Conservation (phyloP, 257 asterid genomes). For the Ilex asprella region DNA sequence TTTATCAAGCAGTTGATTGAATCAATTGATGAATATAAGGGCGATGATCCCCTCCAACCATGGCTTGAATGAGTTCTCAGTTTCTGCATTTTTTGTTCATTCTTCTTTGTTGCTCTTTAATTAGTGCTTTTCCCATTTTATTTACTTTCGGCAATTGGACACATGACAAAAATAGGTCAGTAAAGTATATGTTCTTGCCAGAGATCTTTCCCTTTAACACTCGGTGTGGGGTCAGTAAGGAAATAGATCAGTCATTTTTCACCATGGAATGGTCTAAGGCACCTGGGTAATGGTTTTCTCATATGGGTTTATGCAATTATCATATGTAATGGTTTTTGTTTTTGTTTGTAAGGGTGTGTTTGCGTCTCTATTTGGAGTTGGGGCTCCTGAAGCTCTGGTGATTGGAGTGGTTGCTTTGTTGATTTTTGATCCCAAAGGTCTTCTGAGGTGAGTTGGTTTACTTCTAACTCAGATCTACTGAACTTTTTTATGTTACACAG, state of each 20-base stretch:
- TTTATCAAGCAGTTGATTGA: slow-evolving; percentile 52
- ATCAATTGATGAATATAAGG: slow-evolving; percentile 71
- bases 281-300: slow-evolving; percentile 31
- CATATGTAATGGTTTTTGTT: background rate
- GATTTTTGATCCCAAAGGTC: slow-evolving; percentile 94
- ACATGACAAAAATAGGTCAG: no score
- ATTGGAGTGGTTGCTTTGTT: slow-evolving; percentile 94
- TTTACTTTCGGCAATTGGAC: no score
- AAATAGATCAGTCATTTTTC: slow-evolving; percentile 39
- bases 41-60: slow-evolving; percentile 90
- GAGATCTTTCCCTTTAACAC: no score
- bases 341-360: slow-evolving; percentile 36
- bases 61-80: slow-evolving; percentile 70
- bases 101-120: background rate
- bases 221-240: no score
- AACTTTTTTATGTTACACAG: no score
- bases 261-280: slow-evolving; percentile 79
- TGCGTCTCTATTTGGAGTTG: slow-evolving; percentile 97
- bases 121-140: background rate
- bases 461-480: background rate
- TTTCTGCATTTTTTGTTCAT: background rate
- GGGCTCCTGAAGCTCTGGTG: slow-evolving; percentile 91
- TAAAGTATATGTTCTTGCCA: no score
- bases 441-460: slow-evolving; percentile 64
- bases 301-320: slow-evolving; percentile 11